Base-by-base conservation (phyloP, 495 filamentous ascomycete genomes). In the Margaritispora aquatica region DNA sequence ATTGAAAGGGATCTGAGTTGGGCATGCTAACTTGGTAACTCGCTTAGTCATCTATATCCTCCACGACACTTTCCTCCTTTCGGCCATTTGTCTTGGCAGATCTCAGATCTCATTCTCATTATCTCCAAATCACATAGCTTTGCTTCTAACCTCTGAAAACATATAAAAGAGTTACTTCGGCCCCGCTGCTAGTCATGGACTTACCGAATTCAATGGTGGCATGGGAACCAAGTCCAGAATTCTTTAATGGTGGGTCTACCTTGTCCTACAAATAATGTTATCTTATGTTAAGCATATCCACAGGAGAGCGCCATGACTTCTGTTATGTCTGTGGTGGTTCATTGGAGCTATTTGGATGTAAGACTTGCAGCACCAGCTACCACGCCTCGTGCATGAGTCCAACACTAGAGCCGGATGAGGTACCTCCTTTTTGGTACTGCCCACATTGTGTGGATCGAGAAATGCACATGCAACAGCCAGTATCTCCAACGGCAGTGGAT, bases 341-440 rank as follows among this genome's bases (percentile, higher is more conserved):
- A 0, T 57, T 38, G 49, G 52, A 56, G 26, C 22, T 64, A 1
- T 57, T 60, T 46, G 31, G 31, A 9, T 60, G 62, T 22, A 55
- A 60, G 24, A 63, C 61, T 8, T 63, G 61, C 24, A 23, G 20
- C 2, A 60, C 26, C 20, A 51, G 57, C 38, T 64, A 64, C 21
- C 57, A 64, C 29, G 57, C 48, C 22, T 11, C 9, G 2, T 64
- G 57, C 48, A 64, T 60, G 62, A 49, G 44, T n/a, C 62, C 57
- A 9, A 26, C 57, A 15, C 15, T 59, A 17, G 38, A 46, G 1
- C 47, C 53, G 17, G 22, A n/a, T 23, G 57, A 60, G 10, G 54
- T 57, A 7, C 62, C 62, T 7, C n/a, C 17, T 7, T 64, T 64
- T 22, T 64, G 62, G 57, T 60, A 60, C 34, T 64, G 61, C 46